A percentile compares a stretch with the other conserved stretches of the same genome.
phyloP scores from a whole-genome alignment of 352 stramenopile species.

The Globisporangium spiculum region DNA sequence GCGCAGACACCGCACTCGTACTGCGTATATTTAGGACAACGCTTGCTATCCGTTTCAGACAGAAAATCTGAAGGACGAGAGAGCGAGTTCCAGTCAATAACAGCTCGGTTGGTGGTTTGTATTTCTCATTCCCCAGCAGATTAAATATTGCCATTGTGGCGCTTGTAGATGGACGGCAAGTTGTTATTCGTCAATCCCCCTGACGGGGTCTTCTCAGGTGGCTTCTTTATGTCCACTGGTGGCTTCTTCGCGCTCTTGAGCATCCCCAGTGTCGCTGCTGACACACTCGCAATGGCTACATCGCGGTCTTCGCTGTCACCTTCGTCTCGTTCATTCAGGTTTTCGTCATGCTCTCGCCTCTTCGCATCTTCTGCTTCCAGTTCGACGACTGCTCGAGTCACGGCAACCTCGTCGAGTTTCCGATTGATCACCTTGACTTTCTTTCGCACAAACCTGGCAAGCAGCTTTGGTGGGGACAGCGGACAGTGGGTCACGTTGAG shows the following conservation, averaged over 20 bases:
- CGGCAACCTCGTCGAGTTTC: conserved; percentile 38
- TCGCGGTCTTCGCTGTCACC: conserved; percentile 1
- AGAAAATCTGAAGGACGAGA: too few relatives aligned
- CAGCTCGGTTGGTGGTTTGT: too few relatives aligned
- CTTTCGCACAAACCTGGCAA: conserved; percentile 56
- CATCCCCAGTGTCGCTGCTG: not conserved
- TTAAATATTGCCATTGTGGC: conserved; percentile 3
- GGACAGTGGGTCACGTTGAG: conserved; percentile 83
- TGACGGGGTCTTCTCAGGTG: not conserved
- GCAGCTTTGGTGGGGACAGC: conserved; percentile 42
- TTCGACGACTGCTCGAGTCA: conserved; percentile 6
- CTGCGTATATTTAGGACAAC: not conserved
- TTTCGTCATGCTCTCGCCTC: conserved; percentile 7
- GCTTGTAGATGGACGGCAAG: conserved; percentile 20
- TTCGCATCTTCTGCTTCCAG: conserved; percentile 6
- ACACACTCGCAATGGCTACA: not conserved
- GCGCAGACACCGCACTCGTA: not conserved
- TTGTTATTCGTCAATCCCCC: conserved; percentile 13
- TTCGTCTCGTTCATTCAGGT: not conserved
- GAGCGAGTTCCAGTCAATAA: too few relatives aligned
- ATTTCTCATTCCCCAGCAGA: too few relatives aligned
- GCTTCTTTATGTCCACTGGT: not conserved
- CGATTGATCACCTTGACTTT: conserved; percentile 53
- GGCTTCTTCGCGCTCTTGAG: conserved; percentile 9
- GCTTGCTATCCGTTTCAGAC: conserved; percentile 5